A percentile compares a stretch with the other conserved stretches of the same genome.
phyloP scores from a whole-genome alignment of 2,329 filamentous ascomycete species.

The Phyllosticta citrichinensis region DNA sequence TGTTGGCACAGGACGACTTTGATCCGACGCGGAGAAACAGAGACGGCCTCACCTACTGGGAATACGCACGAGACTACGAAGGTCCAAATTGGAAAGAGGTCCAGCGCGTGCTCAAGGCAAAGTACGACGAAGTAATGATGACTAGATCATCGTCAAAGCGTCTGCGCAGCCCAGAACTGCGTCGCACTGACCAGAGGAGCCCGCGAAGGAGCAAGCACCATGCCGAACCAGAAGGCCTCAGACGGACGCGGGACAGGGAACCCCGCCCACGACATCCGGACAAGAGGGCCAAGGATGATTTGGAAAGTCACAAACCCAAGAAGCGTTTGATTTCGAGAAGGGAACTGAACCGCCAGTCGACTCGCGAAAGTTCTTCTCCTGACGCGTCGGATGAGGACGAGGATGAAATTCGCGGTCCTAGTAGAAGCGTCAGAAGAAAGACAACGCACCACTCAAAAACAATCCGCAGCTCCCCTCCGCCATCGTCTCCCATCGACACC shows the following conservation, averaged over 20 bases:
- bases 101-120: conserved; percentile 65
- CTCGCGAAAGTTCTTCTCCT: conserved; percentile 4
- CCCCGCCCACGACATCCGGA: conserved; percentile 1
- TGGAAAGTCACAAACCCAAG: conserved; percentile 13
- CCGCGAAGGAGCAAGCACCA: conserved; percentile 17
- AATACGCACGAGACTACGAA: conserved; percentile 71
- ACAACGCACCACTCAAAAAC: conserved; percentile 2
- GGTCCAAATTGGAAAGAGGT: conserved; percentile 90
- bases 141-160: conserved; percentile 4
- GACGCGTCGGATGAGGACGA: conserved; percentile 27
- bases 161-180: conserved; percentile 5
- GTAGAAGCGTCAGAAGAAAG: conserved; percentile 5
- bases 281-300: conserved; percentile 2
- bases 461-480: conserved; percentile 7
- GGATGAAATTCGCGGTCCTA: conserved; percentile 22
- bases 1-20: conserved; percentile 68
- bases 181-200: conserved; percentile 21
- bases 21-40: conserved; percentile 67
- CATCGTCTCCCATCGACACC: conserved; percentile 5
- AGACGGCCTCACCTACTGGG: conserved; percentile 72
- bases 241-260: conserved; percentile 24
- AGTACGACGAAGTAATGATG: conserved; percentile 51
- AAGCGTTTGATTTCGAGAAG: conserved; percentile 25
- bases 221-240: conserved; percentile 13
- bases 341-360: conserved; percentile 23